Evolutionary conservation across 768 basidiomycete species (phyloP).

Genomic region (Suillus fuscotomentosus): DNA sequence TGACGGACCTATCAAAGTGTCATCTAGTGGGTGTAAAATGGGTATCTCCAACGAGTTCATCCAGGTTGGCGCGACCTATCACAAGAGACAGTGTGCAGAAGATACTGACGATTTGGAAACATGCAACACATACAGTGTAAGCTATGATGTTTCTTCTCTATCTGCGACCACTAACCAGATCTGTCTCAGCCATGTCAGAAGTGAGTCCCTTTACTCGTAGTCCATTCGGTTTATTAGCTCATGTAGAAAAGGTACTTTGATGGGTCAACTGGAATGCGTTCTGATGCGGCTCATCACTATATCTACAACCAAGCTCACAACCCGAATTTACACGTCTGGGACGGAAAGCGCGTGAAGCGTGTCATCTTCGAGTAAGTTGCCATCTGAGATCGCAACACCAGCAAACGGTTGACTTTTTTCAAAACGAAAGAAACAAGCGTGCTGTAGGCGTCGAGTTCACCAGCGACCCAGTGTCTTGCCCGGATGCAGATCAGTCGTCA

Average conservation of each 20-base stretch:
- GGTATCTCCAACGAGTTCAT: not conserved
- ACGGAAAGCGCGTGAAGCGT: not conserved
- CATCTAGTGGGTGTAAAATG: not conserved
- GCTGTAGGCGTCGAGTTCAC: slow-evolving; percentile 44
- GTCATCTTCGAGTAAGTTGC: not conserved
- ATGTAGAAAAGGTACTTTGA: slow-evolving; percentile 48
- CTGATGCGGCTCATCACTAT: slow-evolving; percentile 42
- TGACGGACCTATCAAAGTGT: not conserved
- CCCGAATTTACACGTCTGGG: not conserved
- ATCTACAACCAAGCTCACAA: not conserved
- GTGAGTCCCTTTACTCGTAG: slow-evolving; percentile 27
- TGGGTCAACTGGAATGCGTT: slow-evolving; percentile 48
- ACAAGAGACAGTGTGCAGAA: not conserved
- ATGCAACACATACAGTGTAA: not conserved
- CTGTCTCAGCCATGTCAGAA: slow-evolving; percentile 38
- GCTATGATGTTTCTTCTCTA: not conserved
- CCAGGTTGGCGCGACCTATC: not conserved
- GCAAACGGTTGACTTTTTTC: not conserved
- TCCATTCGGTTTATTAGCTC: not conserved
- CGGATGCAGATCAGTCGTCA: slow-evolving; percentile 21
- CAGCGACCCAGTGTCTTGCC: slow-evolving; percentile 24
- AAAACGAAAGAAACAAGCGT: not conserved
- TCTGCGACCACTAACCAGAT: not conserved
- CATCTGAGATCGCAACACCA: not conserved
- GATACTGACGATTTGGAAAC: not conserved